These are phyloP conservation scores for Fusarium acutatum DNA, from an alignment of 2,329 filamentous ascomycete species.

Conservation along the genomic window DNA sequence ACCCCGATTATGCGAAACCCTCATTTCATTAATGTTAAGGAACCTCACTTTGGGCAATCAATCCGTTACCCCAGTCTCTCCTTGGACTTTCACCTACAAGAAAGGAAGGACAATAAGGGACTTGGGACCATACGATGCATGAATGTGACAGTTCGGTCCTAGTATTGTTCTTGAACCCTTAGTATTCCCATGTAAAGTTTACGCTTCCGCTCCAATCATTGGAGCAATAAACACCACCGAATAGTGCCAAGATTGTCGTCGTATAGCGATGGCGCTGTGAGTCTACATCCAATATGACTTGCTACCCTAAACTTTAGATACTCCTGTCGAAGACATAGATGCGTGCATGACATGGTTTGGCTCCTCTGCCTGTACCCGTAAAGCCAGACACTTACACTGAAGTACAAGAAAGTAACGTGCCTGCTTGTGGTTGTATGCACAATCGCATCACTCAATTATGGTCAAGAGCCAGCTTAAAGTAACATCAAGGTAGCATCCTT, in stretches of 20 bases:
- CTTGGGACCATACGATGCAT: not conserved
- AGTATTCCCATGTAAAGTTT: not conserved
- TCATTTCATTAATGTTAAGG: not conserved
- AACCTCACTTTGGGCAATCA: not conserved
- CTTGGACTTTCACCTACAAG: not conserved
- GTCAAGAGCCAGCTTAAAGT: not conserved
- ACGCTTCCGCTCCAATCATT: not conserved
- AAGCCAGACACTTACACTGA: not conserved
- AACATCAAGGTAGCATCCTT: not conserved
- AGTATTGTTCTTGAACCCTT: not conserved
- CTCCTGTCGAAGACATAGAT: too few species aligned
- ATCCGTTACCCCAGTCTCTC: not conserved
- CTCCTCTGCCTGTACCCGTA: not conserved
- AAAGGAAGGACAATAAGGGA: not conserved
- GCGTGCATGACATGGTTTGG: too few species aligned
- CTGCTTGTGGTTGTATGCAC: not conserved
- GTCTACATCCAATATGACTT: not conserved
- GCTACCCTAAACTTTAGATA: not conserved
- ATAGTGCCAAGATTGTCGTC: not conserved
- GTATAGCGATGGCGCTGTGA: not conserved
- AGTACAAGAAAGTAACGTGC: not conserved
- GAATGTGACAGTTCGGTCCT: not conserved
- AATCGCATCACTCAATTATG: not conserved
- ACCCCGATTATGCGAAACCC: not conserved
- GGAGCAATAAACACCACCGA: too few species aligned